These are phyloP conservation scores for Dendrocalamus sinicus DNA, from an alignment of 176 grass and related monocot species.

Conservation along the genomic window DNA sequence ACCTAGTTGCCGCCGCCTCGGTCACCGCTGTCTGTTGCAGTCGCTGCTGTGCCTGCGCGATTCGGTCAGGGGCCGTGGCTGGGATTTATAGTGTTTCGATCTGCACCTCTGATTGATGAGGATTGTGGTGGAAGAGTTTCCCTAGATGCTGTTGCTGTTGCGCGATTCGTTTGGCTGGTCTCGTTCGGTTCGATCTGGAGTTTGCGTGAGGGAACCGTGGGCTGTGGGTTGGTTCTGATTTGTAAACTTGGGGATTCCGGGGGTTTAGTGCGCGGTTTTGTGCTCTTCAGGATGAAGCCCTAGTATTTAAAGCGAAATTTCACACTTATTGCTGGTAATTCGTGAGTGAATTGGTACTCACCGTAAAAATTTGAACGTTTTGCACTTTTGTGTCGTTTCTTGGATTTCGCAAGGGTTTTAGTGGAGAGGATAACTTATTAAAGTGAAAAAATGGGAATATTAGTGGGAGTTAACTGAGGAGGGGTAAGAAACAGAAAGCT, in stretches of 20 bases:
- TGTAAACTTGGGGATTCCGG: background rate
- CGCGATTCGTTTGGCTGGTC: constrained; percentile 7
- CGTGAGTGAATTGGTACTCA: background rate
- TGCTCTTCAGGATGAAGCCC: background rate
- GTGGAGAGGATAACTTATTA: background rate
- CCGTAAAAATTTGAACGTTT: background rate
- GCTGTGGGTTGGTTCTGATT: constrained; percentile 30
- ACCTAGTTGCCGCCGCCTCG: background rate
- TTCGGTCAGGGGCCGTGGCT: constrained; percentile 9
- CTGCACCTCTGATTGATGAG: background rate
- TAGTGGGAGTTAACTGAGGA: background rate
- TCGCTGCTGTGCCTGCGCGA: constrained; percentile 26
- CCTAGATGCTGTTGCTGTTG: background rate
- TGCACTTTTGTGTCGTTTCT: background rate
- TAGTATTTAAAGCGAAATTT: background rate
- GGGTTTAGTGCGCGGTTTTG: background rate
- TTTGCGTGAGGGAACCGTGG: background rate
- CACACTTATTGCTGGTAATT: background rate
- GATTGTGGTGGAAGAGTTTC: background rate
- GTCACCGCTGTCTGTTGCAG: background rate
- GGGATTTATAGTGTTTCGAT: constrained; percentile 21
- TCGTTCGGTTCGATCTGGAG: constrained; percentile 39
- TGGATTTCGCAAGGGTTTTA: background rate
- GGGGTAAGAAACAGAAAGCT: background rate
- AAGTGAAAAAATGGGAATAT: background rate